Conservation (phyloP, 768 basidiomycete genomes). For the Saitozyma podzolica region DNA sequence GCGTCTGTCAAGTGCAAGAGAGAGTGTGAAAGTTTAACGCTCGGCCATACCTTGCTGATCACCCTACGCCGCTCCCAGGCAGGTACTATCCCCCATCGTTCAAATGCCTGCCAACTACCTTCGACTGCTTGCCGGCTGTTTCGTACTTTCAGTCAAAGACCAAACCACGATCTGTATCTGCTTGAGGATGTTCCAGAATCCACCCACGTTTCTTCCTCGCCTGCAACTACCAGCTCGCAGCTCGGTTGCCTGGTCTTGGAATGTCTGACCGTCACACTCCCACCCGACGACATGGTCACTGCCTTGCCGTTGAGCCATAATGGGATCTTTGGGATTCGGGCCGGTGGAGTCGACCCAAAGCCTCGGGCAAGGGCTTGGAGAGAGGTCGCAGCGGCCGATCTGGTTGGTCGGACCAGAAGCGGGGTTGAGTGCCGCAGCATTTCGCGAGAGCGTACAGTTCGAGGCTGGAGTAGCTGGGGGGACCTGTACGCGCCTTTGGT, state of each 20-base stretch:
- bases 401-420: too few relatives aligned
- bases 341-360: too few relatives aligned
- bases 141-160: not conserved
- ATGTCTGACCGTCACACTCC: conserved; percentile 11
- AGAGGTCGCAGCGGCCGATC: too few relatives aligned
- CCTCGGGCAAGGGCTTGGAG: too few relatives aligned
- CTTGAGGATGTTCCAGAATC: not conserved
- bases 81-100: conserved; percentile 22
- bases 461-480: too few relatives aligned
- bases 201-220: conserved; percentile 29
- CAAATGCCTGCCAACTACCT: conserved; percentile 17
- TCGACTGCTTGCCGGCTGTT: conserved; percentile 17
- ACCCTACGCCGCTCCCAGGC: conserved; percentile 29
- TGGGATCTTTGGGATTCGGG: conserved; percentile 8
- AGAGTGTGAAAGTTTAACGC: too few relatives aligned
- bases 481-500: too few relatives aligned
- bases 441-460: too few relatives aligned
- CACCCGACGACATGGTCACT: conserved; percentile 8
- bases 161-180: not conserved
- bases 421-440: too few relatives aligned
- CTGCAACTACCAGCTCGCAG: conserved; percentile 33
- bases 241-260: conserved; percentile 19
- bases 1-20: not conserved
- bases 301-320: conserved; percentile 28
- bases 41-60: conserved; percentile 18